These are phyloP conservation scores for Melocanna baccifera DNA, from an alignment of 176 grass and related monocot genomes.

Conservation along the genomic window DNA sequence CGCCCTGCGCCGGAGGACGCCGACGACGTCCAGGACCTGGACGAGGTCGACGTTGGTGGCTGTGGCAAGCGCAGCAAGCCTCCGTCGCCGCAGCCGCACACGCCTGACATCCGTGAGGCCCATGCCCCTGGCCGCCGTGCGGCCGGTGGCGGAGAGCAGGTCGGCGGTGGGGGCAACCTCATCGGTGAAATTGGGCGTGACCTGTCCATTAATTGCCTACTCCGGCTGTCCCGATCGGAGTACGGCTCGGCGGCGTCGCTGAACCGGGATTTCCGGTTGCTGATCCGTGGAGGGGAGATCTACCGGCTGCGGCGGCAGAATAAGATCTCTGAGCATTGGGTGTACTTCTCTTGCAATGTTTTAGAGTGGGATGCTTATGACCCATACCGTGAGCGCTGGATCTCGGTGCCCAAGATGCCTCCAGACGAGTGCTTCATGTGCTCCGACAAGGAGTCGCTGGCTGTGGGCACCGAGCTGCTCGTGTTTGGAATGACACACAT, in stretches of 20 bases:
- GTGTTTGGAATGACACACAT: conserved; percentile 74
- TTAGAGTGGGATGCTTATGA: conserved; percentile 75
- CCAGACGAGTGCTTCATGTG: conserved; percentile 45
- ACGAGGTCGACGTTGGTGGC: not conserved
- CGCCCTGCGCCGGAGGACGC: not conserved
- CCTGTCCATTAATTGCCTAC: conserved; percentile 60
- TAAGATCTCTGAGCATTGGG: conserved; percentile 69
- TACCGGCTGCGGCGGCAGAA: conserved; percentile 53
- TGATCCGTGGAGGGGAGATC: conserved; percentile 59
- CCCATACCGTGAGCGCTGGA: conserved; percentile 58
- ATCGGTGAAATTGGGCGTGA: conserved; percentile 62
- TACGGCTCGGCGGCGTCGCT: conserved; percentile 52
- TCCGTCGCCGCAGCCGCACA: conserved; percentile 34
- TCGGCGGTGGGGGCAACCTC: conserved; percentile 30
- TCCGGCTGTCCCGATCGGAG: conserved; percentile 50
- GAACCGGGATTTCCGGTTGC: conserved; percentile 40
- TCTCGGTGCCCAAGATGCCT: conserved; percentile 71
- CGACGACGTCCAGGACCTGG: not conserved
- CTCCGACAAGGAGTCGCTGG: conserved; percentile 68
- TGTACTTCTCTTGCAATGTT: conserved; percentile 75
- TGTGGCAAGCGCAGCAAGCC: conserved; percentile 42
- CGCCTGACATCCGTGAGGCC: conserved; percentile 39
- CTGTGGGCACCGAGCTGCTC: conserved; percentile 70
- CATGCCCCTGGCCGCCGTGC: not conserved
- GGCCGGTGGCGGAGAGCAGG: conserved; percentile 6